A percentile compares a stretch with the other conserved stretches of the same genome.
phyloP scores from a whole-genome alignment of 139 green algal genomes.

The Coccomyxa sp. region DNA sequence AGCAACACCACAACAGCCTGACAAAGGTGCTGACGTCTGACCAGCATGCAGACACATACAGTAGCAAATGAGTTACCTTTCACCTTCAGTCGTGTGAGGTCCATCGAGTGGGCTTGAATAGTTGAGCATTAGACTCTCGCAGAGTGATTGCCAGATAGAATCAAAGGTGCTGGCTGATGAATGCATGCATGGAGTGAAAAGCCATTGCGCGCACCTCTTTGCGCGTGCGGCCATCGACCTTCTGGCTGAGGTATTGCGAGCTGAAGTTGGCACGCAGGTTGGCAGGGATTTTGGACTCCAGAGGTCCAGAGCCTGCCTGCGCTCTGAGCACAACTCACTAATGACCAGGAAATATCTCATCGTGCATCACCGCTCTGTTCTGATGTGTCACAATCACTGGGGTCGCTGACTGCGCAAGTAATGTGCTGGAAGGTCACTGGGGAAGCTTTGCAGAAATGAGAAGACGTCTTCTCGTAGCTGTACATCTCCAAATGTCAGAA shows the following conservation, averaged over 20 bases:
- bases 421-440: too few species aligned
- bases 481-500: too few species aligned
- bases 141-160: too few species aligned
- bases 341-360: too few species aligned
- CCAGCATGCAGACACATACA: background rate
- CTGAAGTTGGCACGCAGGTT: constrained; percentile 1
- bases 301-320: background rate
- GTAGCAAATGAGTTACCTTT: background rate
- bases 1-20: background rate
- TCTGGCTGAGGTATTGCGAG: background rate
- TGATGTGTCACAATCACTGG: too few species aligned
- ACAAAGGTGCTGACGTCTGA: background rate
- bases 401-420: too few species aligned
- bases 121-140: background rate
- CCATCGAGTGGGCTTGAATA: background rate
- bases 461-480: too few species aligned
- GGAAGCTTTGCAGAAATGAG: too few species aligned
- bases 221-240: background rate
- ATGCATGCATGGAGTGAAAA: too few species aligned
- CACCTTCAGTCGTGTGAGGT: background rate
- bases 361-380: too few species aligned
- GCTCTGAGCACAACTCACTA: background rate
- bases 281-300: background rate
- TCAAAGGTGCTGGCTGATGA: too few species aligned
- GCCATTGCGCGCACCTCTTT: too few species aligned